Conservation (phyloP, 176 grass and related monocot species). For the Thalia dealbata region DNA sequence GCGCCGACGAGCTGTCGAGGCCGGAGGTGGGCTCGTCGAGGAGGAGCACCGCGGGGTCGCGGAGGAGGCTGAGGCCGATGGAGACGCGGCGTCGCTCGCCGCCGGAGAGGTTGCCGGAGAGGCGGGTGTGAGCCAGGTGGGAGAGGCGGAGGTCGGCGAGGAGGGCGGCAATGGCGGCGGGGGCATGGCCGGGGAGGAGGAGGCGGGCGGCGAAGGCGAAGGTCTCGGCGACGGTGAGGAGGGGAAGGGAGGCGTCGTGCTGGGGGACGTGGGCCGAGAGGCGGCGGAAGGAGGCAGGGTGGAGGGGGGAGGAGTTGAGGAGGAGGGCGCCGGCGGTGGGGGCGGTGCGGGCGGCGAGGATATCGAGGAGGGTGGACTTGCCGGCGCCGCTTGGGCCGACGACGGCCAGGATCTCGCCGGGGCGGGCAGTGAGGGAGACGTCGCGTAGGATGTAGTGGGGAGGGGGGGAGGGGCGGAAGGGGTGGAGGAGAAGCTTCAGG, state of each 20-base stretch:
- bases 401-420: constrained; percentile 76
- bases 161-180: constrained; percentile 25
- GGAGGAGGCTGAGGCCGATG: constrained; percentile 68
- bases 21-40: constrained; percentile 93
- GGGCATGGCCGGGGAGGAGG: constrained; percentile 17
- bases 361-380: constrained; percentile 88
- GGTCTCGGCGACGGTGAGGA: constrained; percentile 82
- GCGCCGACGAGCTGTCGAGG: constrained; percentile 72
- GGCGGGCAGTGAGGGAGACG: constrained; percentile 56
- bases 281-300: constrained; percentile 44
- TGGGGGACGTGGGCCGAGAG: constrained; percentile 79
- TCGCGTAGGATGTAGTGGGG: constrained; percentile 73
- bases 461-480: constrained; percentile 30
- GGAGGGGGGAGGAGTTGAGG: constrained; percentile 54
- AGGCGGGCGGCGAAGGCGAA: constrained; percentile 79
- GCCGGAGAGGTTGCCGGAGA: constrained; percentile 57
- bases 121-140: constrained; percentile 51
- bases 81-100: constrained; percentile 85
- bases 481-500: constrained; percentile 23
- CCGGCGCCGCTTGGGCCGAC: constrained; percentile 88
- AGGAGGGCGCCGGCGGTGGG: constrained; percentile 55
- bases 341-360: constrained; percentile 55
- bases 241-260: constrained; percentile 46
- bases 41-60: constrained; percentile 56
- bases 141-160: constrained; percentile 53